phyloP scores from a whole-genome alignment of 2,329 filamentous ascomycete species.

The Xylariales sp. region DNA sequence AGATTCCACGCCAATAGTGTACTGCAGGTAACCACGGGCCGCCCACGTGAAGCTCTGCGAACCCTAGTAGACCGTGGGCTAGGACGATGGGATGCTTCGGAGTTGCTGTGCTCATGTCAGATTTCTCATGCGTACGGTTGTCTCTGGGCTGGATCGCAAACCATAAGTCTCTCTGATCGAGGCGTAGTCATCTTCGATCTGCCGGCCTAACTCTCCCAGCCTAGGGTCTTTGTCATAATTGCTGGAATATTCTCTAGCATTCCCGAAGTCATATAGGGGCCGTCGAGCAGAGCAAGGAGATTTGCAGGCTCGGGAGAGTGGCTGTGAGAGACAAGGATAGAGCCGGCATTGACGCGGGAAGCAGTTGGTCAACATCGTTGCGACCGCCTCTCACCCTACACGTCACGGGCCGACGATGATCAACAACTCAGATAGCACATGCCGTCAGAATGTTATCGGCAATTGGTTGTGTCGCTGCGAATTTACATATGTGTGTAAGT shows the following conservation, averaged over 20 bases:
- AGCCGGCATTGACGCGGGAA: not conserved
- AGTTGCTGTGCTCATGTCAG: constrained; percentile 33
- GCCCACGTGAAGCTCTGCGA: constrained; percentile 50
- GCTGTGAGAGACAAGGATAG: not conserved
- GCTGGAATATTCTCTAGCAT: constrained; percentile 12
- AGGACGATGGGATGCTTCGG: constrained; percentile 60
- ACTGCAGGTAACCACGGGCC: constrained; percentile 47
- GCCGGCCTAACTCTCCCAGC: constrained; percentile 33
- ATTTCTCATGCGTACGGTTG: constrained; percentile 6
- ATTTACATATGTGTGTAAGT: too few relatives aligned
- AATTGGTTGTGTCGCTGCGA: not conserved
- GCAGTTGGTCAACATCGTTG: not conserved
- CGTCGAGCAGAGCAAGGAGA: not conserved
- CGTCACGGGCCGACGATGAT: not conserved
- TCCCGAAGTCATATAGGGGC: not conserved
- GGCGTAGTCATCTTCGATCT: constrained; percentile 44
- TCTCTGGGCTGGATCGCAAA: constrained; percentile 17
- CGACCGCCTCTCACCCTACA: not conserved
- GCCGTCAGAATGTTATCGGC: not conserved
- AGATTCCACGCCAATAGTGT: constrained; percentile 63
- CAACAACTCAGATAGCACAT: not conserved
- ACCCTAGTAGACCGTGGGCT: constrained; percentile 61
- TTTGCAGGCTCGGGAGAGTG: not conserved
- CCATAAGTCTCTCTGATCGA: constrained; percentile 39
- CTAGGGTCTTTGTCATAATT: constrained; percentile 31